Base-by-base conservation (phyloP, 1,139 yeast species). In the Geotrichum australiense region DNA sequence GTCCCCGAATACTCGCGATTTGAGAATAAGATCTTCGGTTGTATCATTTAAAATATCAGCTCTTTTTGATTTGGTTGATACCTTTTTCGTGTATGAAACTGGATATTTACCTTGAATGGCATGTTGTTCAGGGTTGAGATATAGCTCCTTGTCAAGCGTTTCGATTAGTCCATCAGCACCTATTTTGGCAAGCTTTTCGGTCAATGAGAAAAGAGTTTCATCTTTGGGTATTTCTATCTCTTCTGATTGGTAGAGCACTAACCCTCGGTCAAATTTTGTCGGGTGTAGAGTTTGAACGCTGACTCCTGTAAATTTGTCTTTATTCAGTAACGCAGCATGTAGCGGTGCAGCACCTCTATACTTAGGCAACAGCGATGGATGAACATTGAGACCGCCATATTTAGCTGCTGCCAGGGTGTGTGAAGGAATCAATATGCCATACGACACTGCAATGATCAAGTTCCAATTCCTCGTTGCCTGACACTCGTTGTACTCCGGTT, bases 301-400 rank as follows among this genome's bases (percentile, higher is more conserved):
- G 8, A 86, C 94, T 0, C 98, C 98, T 0, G 97, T 80, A 22
- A 45, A 50, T 1, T 50, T 33, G 50, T 82, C 91, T 40, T 70
- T 70, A 49, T 82, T 76, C 54, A 87, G 61, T 19, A 93, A 61
- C 0, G 96, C 80, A 48, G 77, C 72, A 50, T 91, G 97, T 5
- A 93, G 64, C 0, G 99, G 99, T 2, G 96, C 81, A 0, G 97
- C 78, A 0, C 99, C 99, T 1, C 89, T 73, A 55, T 84, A 78
- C 39, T 64, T 66, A 0, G 98, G 98, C 10, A 91, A 68, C 14
- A 89, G 61, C 0, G 96, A 86, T 0, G 99, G 99, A 58, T 91
- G 99, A 0, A 91, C 89, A 56, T 91, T 91, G 19, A 91, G 56
- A 0, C 96, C 94, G 0, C 91, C 89, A 55, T 62, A 76, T 7